A percentile compares a stretch with the other conserved stretches of the same genome.
Conservation (phyloP, 495 filamentous ascomycete genomes). For the Xanthoparmelia taractica region DNA sequence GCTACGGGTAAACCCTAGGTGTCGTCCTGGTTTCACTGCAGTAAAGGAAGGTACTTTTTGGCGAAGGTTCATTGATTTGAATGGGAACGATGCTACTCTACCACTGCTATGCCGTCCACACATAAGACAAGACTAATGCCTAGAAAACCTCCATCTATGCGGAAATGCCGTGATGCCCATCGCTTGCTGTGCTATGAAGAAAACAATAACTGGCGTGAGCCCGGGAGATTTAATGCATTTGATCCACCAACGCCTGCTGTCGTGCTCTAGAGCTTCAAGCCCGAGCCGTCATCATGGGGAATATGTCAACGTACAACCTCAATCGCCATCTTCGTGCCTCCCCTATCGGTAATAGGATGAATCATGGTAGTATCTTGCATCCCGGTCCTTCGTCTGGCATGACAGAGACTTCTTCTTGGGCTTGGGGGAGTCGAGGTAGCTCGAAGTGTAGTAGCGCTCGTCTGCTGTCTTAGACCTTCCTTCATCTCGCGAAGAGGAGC, state of each 20-base stretch:
- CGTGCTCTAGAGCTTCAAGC: neutral
- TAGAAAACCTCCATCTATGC: neutral
- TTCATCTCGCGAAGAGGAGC: neutral
- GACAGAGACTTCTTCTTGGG: neutral
- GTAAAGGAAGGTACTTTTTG: too few relatives aligned
- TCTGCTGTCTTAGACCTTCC: neutral
- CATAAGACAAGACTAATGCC: neutral
- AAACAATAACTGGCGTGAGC: neutral
- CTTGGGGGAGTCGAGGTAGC: neutral
- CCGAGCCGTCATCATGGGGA: neutral
- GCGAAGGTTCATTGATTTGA: neutral
- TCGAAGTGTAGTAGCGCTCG: neutral
- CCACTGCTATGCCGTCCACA: neutral
- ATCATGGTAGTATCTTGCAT: neutral
- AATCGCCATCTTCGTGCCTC: neutral
- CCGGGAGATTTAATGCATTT: neutral
- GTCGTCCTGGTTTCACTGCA: too few relatives aligned
- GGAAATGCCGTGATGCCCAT: neutral
- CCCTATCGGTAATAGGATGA: neutral
- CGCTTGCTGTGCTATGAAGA: neutral
- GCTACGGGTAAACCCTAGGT: too few relatives aligned
- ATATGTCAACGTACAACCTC: neutral
- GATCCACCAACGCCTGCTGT: neutral
- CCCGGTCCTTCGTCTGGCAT: neutral
- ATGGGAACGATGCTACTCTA: neutral